Evolutionary conservation across 441 rosid genomes (phyloP).

Genomic region (Viola pubescens): DNA sequence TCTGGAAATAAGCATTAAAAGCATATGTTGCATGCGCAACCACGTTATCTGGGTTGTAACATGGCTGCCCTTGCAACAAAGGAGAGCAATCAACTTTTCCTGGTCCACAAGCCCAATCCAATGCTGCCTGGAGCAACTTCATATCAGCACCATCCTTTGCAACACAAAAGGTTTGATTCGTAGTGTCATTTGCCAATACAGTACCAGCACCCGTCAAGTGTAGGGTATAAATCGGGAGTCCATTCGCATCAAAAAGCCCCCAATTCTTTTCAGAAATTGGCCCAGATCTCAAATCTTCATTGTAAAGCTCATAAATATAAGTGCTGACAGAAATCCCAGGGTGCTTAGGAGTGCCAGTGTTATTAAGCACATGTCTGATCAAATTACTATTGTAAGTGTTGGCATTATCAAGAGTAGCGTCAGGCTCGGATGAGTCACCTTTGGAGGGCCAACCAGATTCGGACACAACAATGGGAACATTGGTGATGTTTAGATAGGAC

Average conservation of each 20-base stretch:
- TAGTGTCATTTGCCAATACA: conserved; percentile 77
- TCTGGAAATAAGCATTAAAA: conserved; percentile 80
- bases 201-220: conserved; percentile 78
- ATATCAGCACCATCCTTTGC: conserved; percentile 60
- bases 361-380: conserved; percentile 75
- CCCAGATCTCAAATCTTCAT: conserved; percentile 68
- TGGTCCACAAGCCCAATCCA: conserved; percentile 98
- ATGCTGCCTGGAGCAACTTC: conserved; percentile 89
- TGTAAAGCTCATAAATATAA: conserved; percentile 87
- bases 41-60: conserved; percentile 74
- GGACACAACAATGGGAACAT: conserved; percentile 59
- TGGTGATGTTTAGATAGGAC: conserved; percentile 69
- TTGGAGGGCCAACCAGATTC: conserved; percentile 97
- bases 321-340: conserved; percentile 62
- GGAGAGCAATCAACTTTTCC: conserved; percentile 77
- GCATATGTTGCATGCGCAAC: conserved; percentile 71
- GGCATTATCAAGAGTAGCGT: conserved; percentile 72
- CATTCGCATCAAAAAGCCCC: conserved; percentile 75
- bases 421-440: conserved; percentile 61
- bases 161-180: conserved; percentile 86
- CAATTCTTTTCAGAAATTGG: conserved; percentile 74
- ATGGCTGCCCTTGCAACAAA: conserved; percentile 65
- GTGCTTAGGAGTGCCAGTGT: conserved; percentile 88
- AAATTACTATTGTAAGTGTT: conserved; percentile 85
- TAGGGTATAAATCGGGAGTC: conserved; percentile 55